A percentile compares a stretch with the other conserved stretches of the same genome.
Conservation (phyloP, 805 yeast genomes). For the Pichia exigua region DNA sequence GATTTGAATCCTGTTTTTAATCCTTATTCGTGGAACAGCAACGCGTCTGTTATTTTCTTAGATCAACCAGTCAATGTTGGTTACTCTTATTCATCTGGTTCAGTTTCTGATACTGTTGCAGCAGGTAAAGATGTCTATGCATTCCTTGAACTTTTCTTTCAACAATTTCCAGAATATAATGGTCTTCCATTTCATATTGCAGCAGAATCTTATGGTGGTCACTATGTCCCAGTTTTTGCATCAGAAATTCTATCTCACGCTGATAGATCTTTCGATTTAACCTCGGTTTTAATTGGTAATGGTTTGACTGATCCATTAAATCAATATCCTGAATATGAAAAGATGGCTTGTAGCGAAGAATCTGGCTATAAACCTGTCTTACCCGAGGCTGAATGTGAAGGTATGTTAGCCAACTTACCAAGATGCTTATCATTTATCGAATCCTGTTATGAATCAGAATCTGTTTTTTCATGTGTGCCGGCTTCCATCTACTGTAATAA, state of each 20-base stretch:
- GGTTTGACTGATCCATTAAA: conserved; percentile 82
- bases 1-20: conserved; percentile 64
- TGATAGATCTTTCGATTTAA: conserved; percentile 53
- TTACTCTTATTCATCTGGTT: conserved; percentile 64
- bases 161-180: conserved; percentile 67
- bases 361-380: conserved; percentile 68
- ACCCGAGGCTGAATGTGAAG: conserved; percentile 58
- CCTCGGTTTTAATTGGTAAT: conserved; percentile 84
- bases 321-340: conserved; percentile 74
- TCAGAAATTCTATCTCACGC: conserved; percentile 47
- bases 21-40: conserved; percentile 84
- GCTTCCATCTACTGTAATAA: conserved; percentile 56
- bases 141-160: conserved; percentile 75
- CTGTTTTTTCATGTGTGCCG: conserved; percentile 55
- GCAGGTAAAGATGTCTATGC: conserved; percentile 87
- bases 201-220: conserved; percentile 83
- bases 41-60: conserved; percentile 83
- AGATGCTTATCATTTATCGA: conserved; percentile 57
- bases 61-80: conserved; percentile 96
- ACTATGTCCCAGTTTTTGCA: conserved; percentile 67
- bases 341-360: conserved; percentile 92
- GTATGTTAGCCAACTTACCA: conserved; percentile 54
- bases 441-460: conserved; percentile 55
- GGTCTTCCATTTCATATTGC: conserved; percentile 63
- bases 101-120: conserved; percentile 61